Conservation (phyloP, 192 early-diverging fungal species). For the Coemansia sp. region DNA sequence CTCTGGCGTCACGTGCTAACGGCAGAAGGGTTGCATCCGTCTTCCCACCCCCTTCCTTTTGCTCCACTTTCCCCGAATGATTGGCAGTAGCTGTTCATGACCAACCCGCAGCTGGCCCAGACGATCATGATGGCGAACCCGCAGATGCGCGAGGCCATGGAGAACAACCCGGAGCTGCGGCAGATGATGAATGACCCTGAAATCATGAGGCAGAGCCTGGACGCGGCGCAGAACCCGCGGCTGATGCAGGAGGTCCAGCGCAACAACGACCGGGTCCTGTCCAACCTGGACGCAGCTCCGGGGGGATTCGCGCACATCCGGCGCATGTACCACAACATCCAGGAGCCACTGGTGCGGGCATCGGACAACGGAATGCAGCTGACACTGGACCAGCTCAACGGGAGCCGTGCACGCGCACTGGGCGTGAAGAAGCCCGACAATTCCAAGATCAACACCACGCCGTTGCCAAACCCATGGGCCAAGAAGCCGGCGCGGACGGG, state of each 20-base stretch:
- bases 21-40: no score
- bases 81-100: slow-evolving; percentile 19
- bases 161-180: slow-evolving; percentile 48
- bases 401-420: slow-evolving; percentile 30
- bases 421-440: slow-evolving; percentile 31
- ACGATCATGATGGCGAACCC: slow-evolving; percentile 45
- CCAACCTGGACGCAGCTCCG: slow-evolving; percentile 46
- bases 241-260: slow-evolving; percentile 50
- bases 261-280: slow-evolving; percentile 51
- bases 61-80: not conserved
- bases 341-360: slow-evolving; percentile 36
- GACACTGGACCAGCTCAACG: slow-evolving; percentile 42
- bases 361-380: slow-evolving; percentile 11
- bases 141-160: slow-evolving; percentile 32
- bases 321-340: slow-evolving; percentile 44
- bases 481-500: slow-evolving; percentile 1
- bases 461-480: slow-evolving; percentile 49
- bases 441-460: slow-evolving; percentile 31
- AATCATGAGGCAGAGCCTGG: slow-evolving; percentile 33
- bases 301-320: slow-evolving; percentile 49
- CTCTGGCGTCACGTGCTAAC: not conserved
- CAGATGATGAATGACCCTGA: slow-evolving; percentile 38
- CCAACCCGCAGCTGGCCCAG: slow-evolving; percentile 32
- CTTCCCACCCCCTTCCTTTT: not conserved
- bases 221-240: slow-evolving; percentile 43